Conservation (phyloP, 164 flowering plant species). For the Brasenia schreberi region DNA sequence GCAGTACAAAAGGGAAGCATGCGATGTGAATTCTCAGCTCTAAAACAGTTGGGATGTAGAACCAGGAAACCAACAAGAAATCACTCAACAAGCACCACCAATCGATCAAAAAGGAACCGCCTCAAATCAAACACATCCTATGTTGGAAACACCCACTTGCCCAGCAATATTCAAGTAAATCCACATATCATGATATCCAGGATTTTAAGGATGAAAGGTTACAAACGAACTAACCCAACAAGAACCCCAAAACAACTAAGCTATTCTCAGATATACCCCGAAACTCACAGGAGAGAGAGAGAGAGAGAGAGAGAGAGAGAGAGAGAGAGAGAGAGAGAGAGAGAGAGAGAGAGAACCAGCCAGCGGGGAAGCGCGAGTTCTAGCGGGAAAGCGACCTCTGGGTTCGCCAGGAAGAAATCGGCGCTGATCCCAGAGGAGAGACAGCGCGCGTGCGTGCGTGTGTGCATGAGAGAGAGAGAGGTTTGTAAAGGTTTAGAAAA, state of each 20-base stretch:
- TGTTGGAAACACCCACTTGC: neutral
- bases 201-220: neutral
- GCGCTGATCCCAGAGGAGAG: too few species aligned
- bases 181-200: neutral
- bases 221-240: too few species aligned
- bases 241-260: too few species aligned
- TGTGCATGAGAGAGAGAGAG: neutral
- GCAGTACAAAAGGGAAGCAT: too few species aligned
- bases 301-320: neutral
- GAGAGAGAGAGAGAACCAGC: neutral
- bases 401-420: too few species aligned
- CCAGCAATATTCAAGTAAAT: neutral
- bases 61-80: neutral
- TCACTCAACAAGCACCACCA: neutral
- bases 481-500: too few species aligned
- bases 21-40: too few species aligned
- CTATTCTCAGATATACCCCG: too few species aligned
- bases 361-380: neutral
- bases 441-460: neutral
- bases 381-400: neutral
- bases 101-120: neutral
- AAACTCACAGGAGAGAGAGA: neutral
- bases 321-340: neutral
- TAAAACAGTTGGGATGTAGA: neutral
- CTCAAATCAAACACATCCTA: neutral